phyloP scores from a whole-genome alignment of 2,329 filamentous ascomycete species.

The Epichloe festucae region DNA sequence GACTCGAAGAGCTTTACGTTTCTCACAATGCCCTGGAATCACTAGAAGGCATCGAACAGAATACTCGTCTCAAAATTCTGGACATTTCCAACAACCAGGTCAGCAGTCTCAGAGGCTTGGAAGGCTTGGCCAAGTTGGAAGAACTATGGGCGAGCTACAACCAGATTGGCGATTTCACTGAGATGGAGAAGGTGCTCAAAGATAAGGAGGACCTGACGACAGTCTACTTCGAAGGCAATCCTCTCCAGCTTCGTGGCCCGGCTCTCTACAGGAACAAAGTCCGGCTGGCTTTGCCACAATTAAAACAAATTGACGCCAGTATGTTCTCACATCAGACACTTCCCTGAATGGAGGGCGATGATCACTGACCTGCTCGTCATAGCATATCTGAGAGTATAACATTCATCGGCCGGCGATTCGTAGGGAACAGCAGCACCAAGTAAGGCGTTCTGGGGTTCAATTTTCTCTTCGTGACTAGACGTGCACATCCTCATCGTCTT shows the following conservation, averaged over 20 bases:
- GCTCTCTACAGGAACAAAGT: constrained; percentile 92
- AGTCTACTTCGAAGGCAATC: constrained; percentile 94
- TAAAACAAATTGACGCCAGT: constrained; percentile 96
- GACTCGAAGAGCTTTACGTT: constrained; percentile 87
- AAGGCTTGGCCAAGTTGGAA: constrained; percentile 57
- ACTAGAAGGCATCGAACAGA: constrained; percentile 58
- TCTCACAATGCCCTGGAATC: constrained; percentile 83
- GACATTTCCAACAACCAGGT: constrained; percentile 88
- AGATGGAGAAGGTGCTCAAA: constrained; percentile 64
- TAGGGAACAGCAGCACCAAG: background rate
- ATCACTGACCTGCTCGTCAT: background rate
- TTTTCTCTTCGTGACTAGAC: background rate
- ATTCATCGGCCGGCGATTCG: background rate
- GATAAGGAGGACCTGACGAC: constrained; percentile 74
- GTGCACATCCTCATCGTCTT: background rate
- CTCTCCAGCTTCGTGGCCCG: constrained; percentile 65
- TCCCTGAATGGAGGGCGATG: background rate
- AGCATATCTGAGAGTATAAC: constrained; percentile 7
- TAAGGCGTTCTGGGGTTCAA: background rate
- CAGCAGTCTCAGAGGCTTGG: constrained; percentile 58
- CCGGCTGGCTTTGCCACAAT: constrained; percentile 69
- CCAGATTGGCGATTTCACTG: constrained; percentile 62
- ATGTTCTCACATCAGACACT: constrained; percentile 32
- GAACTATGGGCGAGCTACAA: constrained; percentile 96
- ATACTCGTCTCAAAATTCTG: constrained; percentile 57